Percentiles rank a stretch among this genome's conserved stretches.
Conservation (phyloP, 2,329 filamentous ascomycete genomes). For the Sclerotinia spermophila region DNA sequence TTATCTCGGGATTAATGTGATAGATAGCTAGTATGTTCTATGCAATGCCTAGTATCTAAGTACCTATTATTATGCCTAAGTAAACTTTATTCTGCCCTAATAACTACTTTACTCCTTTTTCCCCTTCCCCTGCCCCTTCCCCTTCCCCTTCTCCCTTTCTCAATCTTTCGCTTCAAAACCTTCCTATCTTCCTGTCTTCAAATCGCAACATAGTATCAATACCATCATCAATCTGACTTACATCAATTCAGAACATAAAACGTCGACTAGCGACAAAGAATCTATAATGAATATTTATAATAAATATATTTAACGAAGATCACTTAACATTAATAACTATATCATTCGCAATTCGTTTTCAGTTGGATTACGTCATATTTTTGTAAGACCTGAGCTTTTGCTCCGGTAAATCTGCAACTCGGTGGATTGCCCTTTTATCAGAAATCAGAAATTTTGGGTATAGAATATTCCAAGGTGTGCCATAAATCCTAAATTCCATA, state of each 20-base stretch:
- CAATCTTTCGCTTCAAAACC: neutral
- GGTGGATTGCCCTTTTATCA: neutral
- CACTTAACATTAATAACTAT: neutral
- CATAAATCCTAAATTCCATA: too few relatives aligned
- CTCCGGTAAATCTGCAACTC: neutral
- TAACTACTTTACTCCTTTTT: neutral
- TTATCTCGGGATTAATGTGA: neutral
- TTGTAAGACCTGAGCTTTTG: conserved; percentile 6
- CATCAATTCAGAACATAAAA: neutral
- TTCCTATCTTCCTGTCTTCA: neutral
- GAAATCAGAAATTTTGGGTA: neutral
- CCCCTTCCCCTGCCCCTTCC: too few relatives aligned
- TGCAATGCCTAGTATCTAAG: too few relatives aligned
- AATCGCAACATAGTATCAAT: neutral
- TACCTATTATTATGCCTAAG: too few relatives aligned
- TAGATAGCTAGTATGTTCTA: too few relatives aligned
- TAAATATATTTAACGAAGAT: neutral
- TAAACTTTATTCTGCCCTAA: conserved; percentile 1
- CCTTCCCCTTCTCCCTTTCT: neutral
- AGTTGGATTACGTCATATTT: conserved; percentile 8
- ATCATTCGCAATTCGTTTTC: neutral
- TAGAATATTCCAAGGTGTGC: conserved; percentile 2
- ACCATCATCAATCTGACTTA: neutral
- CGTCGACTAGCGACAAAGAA: neutral
- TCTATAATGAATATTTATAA: neutral